phyloP scores from a whole-genome alignment of 441 rosid species.

The Pelargonium citronellum region DNA sequence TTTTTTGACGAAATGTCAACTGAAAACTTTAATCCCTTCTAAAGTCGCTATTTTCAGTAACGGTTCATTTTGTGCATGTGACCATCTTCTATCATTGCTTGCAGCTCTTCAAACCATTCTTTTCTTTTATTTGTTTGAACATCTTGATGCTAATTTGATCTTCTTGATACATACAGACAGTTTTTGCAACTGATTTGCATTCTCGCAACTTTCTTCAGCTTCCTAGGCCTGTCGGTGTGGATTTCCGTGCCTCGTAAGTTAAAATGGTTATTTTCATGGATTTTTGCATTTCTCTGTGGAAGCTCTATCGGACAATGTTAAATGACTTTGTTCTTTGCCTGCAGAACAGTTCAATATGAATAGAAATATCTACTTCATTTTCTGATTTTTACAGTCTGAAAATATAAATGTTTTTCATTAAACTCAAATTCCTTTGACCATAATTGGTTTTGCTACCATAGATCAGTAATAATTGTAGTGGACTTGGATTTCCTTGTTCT shows the following conservation, averaged over 20 bases:
- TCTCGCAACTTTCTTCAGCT: conserved; percentile 77
- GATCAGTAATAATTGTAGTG: too few relatives aligned
- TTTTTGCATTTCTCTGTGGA: neutral
- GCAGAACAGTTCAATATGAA: neutral
- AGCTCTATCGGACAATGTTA: neutral
- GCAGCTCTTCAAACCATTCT: neutral
- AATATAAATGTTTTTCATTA: neutral
- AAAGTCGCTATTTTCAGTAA: too few relatives aligned
- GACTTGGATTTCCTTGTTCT: too few relatives aligned
- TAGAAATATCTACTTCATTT: neutral
- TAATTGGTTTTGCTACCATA: too few relatives aligned
- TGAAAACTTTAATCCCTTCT: too few relatives aligned
- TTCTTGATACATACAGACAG: conserved; percentile 51
- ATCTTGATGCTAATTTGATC: conserved; percentile 12
- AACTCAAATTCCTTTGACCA: too few relatives aligned
- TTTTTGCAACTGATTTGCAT: conserved; percentile 86
- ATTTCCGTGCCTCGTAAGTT: conserved; percentile 96
- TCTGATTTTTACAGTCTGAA: neutral
- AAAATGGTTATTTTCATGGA: neutral
- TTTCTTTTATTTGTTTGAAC: neutral
- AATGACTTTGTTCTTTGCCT: neutral
- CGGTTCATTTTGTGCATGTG: neutral
- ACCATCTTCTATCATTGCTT: neutral
- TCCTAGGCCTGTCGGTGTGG: conserved; percentile 89
- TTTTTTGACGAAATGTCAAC: too few relatives aligned